Base-by-base conservation (phyloP, 2,329 filamentous ascomycete species). In the Aspergillus felis region DNA sequence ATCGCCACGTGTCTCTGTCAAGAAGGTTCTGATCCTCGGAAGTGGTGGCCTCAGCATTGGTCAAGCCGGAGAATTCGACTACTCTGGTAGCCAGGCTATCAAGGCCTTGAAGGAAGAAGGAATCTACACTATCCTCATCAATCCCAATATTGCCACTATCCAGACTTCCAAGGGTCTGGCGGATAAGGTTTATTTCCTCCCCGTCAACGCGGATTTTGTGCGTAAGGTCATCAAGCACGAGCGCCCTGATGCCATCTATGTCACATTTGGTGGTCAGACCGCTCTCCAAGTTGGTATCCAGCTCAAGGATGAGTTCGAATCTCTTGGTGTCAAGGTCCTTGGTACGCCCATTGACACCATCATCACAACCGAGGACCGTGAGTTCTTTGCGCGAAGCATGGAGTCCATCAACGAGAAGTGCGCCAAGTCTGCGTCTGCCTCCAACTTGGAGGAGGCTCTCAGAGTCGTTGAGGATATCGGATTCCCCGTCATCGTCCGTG, bases 181-280 rank as follows among this genome's bases (percentile, higher is more conserved):
- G 14, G 94, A 99, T 77, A 97, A 97, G 81, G 94, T 99, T 53
- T 99, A 97, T 79, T 99, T 97, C 82, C 82, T 97, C 47, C 94
- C 94, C 0, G 94, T 99, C 72, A 97, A 92, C 60, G 90, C 93
- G 57, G 93, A 97, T 54, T 97, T 97, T 65, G 94, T 99, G 47
- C 90, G 93, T 72, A 97, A 97, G 79, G 92, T 99, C 72, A 97
- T 99, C 72, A 83, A 91, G 72, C 89, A 96, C 69, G 94, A 99
- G 79, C 87, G 88, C 29, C 94, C 94, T 0, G 94, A 99, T 79
- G 91, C 92, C 57, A 97, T 99, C 67, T 99, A 97, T 74, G 90
- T 92, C 66, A 97, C 94, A 2, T 99, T 99, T 65, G 94, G 94
- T 81, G 94, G 94, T 14, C 94, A 99, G 77, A 99, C 94, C 32